phyloP scores from a whole-genome alignment of 768 basidiomycete genomes.

The Lentinula boryana region DNA sequence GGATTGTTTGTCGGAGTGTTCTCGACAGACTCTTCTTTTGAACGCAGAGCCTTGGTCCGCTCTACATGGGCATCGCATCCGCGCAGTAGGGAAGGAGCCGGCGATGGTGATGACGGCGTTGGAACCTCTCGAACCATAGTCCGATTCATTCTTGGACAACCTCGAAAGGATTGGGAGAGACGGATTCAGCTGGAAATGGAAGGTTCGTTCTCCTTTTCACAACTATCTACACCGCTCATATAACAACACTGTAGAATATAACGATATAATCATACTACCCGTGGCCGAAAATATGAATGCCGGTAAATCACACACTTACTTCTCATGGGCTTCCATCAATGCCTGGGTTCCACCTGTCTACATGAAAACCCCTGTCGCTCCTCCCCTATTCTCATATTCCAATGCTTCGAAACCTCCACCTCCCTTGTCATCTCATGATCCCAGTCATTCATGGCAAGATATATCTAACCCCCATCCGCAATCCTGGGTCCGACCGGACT shows the following conservation, averaged over 20 bases:
- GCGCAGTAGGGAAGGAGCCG: conserved; percentile 71
- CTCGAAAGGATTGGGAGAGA: conserved; percentile 72
- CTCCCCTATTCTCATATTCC: conserved; percentile 61
- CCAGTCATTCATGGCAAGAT: conserved; percentile 51
- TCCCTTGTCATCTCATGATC: conserved; percentile 66
- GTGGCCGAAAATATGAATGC: conserved; percentile 93
- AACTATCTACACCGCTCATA: conserved; percentile 4
- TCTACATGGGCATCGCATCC: conserved; percentile 86
- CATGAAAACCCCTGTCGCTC: conserved; percentile 34
- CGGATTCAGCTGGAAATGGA: conserved; percentile 86
- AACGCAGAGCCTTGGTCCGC: conserved; percentile 82
- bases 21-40: conserved; percentile 77
- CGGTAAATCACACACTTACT: conserved; percentile 89
- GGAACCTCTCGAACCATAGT: conserved; percentile 83
- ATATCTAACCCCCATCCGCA: conserved; percentile 31
- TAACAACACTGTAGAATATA: conserved; percentile 50
- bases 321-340: conserved; percentile 86
- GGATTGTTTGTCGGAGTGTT: conserved; percentile 89
- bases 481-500: conserved; percentile 85
- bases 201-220: conserved; percentile 43
- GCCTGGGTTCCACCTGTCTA: conserved; percentile 88
- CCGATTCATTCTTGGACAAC: conserved; percentile 85
- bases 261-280: conserved; percentile 82
- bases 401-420: conserved; percentile 51
- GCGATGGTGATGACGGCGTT: conserved; percentile 56